phyloP scores from a whole-genome alignment of 1,284 basidiomycete genomes.

The Heterobasidion irregulare region DNA sequence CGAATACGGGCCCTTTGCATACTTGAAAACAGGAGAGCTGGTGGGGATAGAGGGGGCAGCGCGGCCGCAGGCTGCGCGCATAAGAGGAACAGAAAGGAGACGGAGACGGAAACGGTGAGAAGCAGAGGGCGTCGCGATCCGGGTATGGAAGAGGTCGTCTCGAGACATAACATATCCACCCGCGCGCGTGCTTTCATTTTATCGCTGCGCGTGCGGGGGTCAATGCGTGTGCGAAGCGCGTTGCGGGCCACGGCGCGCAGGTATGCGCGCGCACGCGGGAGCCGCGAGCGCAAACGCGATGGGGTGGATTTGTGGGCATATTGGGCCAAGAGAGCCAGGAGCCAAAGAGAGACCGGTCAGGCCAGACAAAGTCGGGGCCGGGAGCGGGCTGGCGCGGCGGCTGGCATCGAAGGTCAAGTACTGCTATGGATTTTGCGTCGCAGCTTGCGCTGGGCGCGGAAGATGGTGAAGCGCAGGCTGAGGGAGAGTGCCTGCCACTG shows the following conservation, averaged over 20 bases:
- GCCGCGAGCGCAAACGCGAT: background rate
- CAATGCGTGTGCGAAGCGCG: background rate
- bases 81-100: no score
- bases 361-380: background rate
- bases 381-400: no score
- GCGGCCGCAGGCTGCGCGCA: background rate
- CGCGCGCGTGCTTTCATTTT: no score
- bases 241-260: background rate
- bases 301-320: background rate
- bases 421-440: constrained; percentile 17
- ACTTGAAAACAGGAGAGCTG: background rate
- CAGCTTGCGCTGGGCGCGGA: constrained; percentile 44
- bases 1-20: no score
- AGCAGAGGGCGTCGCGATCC: background rate
- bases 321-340: background rate
- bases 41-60: background rate
- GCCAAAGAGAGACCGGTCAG: background rate
- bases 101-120: background rate
- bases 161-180: background rate
- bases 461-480: constrained; percentile 45
- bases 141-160: background rate
- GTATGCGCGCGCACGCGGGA: background rate
- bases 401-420: background rate
- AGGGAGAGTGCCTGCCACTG: constrained; percentile 53
- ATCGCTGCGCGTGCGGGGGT: background rate